phyloP scores from a whole-genome alignment of 2,329 filamentous ascomycete genomes.

The Fragosphaeria purpurea region DNA sequence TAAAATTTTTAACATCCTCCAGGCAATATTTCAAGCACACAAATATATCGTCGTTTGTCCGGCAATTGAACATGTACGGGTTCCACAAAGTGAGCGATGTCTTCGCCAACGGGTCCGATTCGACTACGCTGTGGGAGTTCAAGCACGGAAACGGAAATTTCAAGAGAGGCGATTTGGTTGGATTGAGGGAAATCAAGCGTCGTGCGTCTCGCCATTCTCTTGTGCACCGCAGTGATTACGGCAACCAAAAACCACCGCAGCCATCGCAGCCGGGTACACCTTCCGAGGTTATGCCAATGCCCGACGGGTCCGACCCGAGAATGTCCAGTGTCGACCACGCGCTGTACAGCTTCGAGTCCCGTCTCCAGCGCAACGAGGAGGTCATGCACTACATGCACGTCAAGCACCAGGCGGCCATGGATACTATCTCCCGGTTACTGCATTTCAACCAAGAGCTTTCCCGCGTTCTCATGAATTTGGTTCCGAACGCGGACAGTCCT shows the following conservation, averaged over 20 bases:
- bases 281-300: conserved; percentile 64
- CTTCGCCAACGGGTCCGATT: conserved; percentile 90
- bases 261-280: conserved; percentile 77
- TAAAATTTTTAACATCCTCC: conserved; percentile 15
- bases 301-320: conserved; percentile 68
- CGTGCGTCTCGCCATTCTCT: conserved; percentile 86
- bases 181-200: conserved; percentile 89
- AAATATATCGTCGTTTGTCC: conserved; percentile 96
- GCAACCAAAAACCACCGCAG: conserved; percentile 60
- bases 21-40: conserved; percentile 99
- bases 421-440: conserved; percentile 60
- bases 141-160: conserved; percentile 97
- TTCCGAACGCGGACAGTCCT: conserved; percentile 65
- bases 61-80: conserved; percentile 98
- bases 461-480: conserved; percentile 60
- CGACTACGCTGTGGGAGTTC: conserved; percentile 94
- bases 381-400: conserved; percentile 66
- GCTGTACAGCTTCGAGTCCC: conserved; percentile 66
- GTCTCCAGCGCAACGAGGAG: conserved; percentile 76
- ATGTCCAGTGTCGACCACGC: conserved; percentile 69
- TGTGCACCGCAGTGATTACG: conserved; percentile 78
- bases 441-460: conserved; percentile 81
- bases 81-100: conserved; percentile 99
- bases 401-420: conserved; percentile 72
- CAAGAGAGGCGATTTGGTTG: conserved; percentile 85